Percentiles rank a stretch among this genome's conserved stretches.
Conservation (phyloP, 2,329 filamentous ascomycete genomes). For the Penicillium sp. region DNA sequence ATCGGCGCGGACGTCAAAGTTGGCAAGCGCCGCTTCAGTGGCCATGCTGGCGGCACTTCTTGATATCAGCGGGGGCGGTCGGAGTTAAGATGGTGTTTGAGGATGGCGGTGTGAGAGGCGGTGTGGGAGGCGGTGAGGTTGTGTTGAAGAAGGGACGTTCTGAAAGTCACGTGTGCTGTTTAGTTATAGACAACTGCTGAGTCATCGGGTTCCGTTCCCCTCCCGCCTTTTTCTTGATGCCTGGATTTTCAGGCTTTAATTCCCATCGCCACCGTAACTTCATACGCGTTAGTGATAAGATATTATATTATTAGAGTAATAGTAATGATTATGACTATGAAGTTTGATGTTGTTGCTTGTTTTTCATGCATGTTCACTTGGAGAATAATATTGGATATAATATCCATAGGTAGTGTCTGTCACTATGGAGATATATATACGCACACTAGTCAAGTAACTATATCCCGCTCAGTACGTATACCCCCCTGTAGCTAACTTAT, state of each 20-base stretch:
- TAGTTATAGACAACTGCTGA: not conserved
- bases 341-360: not conserved
- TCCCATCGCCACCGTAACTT: not conserved
- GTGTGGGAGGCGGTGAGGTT: not conserved
- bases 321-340: not conserved
- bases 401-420: too few species aligned
- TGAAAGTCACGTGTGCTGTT: not conserved
- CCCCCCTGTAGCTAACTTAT: too few species aligned
- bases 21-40: conserved; percentile 22
- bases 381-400: too few species aligned
- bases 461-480: too few species aligned
- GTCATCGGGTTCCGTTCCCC: too few species aligned
- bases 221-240: too few species aligned
- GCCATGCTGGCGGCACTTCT: not conserved
- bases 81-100: not conserved
- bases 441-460: too few species aligned
- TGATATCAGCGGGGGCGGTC: not conserved
- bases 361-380: too few species aligned
- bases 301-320: not conserved
- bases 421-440: too few species aligned
- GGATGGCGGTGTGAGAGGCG: not conserved
- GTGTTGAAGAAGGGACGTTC: not conserved
- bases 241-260: not conserved
- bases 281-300: not conserved
- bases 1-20: conserved; percentile 49